phyloP scores from a whole-genome alignment of 139 green algal species.

The Chlamydomonas sp. region DNA sequence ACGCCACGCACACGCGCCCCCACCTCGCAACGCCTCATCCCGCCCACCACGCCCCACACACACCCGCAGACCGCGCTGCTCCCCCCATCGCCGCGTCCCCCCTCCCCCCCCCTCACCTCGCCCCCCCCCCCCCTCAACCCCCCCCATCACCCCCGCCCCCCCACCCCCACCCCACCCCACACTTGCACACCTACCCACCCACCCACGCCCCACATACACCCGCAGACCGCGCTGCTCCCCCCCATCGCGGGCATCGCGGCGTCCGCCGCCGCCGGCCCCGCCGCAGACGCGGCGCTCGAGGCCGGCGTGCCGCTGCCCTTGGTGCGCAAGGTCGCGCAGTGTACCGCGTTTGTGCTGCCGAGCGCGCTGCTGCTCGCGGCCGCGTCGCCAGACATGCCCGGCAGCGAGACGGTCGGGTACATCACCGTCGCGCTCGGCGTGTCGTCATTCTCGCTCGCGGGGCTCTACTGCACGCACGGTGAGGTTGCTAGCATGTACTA shows the following conservation, averaged over 20 bases:
- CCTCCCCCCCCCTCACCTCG: too few relatives aligned
- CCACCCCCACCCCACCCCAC: too few relatives aligned
- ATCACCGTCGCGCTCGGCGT: constrained; percentile 75
- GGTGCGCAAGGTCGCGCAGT: constrained; percentile 14
- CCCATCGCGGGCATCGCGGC: constrained; percentile 67
- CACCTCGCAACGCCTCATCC: too few relatives aligned
- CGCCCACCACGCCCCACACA: too few relatives aligned
- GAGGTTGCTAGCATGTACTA: background rate
- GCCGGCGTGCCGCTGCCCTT: background rate
- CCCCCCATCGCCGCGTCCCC: too few relatives aligned
- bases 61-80: too few relatives aligned
- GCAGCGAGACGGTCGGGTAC: background rate
- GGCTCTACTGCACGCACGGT: constrained; percentile 96
- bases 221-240: constrained; percentile 76
- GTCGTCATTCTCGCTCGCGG: constrained; percentile 67
- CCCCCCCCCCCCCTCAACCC: too few relatives aligned
- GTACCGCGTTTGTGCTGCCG: constrained; percentile 8
- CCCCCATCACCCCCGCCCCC: too few relatives aligned
- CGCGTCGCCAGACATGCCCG: background rate
- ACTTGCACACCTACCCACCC: too few relatives aligned
- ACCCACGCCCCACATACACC: too few relatives aligned
- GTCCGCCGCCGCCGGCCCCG: constrained; percentile 48
- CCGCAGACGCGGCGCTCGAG: constrained; percentile 69
- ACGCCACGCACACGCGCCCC: too few relatives aligned
- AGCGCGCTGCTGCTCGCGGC: background rate